These are phyloP conservation scores for Polyporus arcularius DNA, from an alignment of 768 basidiomycete genomes.

Conservation along the genomic window DNA sequence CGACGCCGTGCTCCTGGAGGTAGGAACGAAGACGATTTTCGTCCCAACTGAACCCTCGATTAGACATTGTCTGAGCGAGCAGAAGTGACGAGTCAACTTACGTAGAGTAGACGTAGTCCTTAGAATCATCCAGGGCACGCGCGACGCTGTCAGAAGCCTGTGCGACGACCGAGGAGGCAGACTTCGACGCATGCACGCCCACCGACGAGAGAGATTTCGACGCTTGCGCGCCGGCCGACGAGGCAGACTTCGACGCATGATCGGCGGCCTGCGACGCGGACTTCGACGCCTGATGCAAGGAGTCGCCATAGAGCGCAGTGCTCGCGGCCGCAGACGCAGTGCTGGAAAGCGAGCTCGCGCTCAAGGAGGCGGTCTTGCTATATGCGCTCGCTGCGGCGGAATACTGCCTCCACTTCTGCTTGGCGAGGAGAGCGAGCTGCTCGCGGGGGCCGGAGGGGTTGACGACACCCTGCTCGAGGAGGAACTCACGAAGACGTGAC, in stretches of 20 bases:
- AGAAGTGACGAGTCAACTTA: slow-evolving; percentile 31
- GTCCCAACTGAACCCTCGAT: slow-evolving; percentile 50
- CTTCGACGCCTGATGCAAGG: slow-evolving; percentile 38
- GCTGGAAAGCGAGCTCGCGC: slow-evolving; percentile 46
- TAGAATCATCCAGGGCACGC: slow-evolving; percentile 63
- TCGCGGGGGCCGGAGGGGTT: slow-evolving; percentile 79
- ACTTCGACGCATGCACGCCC: slow-evolving; percentile 34
- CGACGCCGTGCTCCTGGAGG: slow-evolving; percentile 72
- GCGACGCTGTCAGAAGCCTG: slow-evolving; percentile 55
- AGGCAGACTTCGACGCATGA: slow-evolving; percentile 15
- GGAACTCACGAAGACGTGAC: slow-evolving; percentile 73
- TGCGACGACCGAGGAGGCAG: slow-evolving; percentile 37
- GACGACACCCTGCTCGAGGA: slow-evolving; percentile 86
- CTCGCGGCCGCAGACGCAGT: slow-evolving; percentile 21
- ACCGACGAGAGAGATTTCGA: slow-evolving; percentile 39
- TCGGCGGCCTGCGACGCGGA: slow-evolving; percentile 34
- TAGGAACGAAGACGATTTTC: slow-evolving; percentile 72
- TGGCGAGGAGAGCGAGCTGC: slow-evolving; percentile 76
- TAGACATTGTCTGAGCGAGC: background rate
- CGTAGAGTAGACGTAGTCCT: slow-evolving; percentile 86
- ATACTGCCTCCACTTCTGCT: slow-evolving; percentile 65
- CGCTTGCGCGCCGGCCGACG: slow-evolving; percentile 48
- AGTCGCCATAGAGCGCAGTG: slow-evolving; percentile 43
- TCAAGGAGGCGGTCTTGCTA: slow-evolving; percentile 37
- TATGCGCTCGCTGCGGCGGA: slow-evolving; percentile 59